phyloP scores from a whole-genome alignment of 2,329 filamentous ascomycete species.

The Ascochyta fabae region DNA sequence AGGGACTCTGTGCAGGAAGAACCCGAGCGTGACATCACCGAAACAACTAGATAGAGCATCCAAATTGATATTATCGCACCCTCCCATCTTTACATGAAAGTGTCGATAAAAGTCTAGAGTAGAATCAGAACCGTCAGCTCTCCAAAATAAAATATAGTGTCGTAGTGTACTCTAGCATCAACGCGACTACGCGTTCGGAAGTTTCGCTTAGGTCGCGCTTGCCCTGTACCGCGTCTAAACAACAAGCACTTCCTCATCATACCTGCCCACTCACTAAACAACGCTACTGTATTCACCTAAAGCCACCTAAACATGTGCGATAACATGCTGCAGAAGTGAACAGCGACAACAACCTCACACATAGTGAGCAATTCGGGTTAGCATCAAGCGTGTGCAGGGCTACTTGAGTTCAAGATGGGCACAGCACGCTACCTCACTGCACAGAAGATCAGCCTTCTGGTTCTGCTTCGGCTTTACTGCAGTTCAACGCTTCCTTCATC shows the following conservation, averaged over 20 bases:
- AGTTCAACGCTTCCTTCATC: constrained; percentile 71
- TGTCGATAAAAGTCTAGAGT: not conserved
- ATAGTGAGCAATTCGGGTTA: not conserved
- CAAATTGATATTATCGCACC: not conserved
- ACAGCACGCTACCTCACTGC: constrained; percentile 90
- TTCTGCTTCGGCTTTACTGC: constrained; percentile 81
- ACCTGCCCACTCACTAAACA: not conserved
- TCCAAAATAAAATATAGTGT: not conserved
- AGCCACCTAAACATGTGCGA: not conserved
- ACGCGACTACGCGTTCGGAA: constrained; percentile 28
- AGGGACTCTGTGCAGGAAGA: constrained; percentile 22
- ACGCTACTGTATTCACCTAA: not conserved
- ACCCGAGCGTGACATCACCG: constrained; percentile 12
- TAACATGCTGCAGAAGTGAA: not conserved
- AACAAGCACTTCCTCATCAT: constrained; percentile 6
- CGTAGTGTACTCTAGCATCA: constrained; percentile 5
- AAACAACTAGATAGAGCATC: constrained; percentile 20
- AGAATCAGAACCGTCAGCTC: not conserved
- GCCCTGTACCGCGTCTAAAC: constrained; percentile 18
- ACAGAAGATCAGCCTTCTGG: constrained; percentile 82
- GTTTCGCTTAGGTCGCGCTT: constrained; percentile 27
- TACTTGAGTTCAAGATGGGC: constrained; percentile 24
- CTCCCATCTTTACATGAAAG: not conserved
- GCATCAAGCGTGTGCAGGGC: no score
- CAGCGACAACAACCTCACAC: not conserved